Evolutionary conservation across 129 eudicot genomes (phyloP).

Genomic region (Arctium minus): DNA sequence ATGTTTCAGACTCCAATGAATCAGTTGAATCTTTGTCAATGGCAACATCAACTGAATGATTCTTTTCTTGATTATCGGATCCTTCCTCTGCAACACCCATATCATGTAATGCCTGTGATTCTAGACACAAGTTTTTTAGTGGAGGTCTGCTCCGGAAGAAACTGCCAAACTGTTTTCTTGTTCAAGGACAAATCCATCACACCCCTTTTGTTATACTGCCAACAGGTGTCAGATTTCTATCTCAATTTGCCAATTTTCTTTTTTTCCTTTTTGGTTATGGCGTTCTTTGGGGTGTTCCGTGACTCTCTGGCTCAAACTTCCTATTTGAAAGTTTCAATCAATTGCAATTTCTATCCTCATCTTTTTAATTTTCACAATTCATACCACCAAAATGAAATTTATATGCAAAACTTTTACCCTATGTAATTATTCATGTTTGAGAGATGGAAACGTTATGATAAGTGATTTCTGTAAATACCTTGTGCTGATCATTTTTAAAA

Average conservation of each 20-base stretch:
- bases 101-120: conserved; percentile 23
- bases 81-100: conserved; percentile 31
- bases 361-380: neutral
- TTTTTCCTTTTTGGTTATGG: conserved; percentile 6
- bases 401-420: neutral
- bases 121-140: conserved; percentile 12
- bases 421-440: neutral
- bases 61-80: neutral
- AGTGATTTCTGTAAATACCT: neutral
- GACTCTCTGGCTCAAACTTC: conserved; percentile 23
- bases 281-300: conserved; percentile 33
- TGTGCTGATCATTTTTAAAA: neutral
- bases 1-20: conserved; percentile 1
- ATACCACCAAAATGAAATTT: neutral
- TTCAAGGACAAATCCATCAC: conserved; percentile 13
- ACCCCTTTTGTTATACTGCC: conserved; percentile 20
- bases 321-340: neutral
- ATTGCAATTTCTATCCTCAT: conserved; percentile 3
- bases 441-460: no score
- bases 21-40: conserved; percentile 18
- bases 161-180: conserved; percentile 10
- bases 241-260: conserved; percentile 24
- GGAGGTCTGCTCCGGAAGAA: conserved; percentile 13
- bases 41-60: neutral
- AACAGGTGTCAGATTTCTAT: conserved; percentile 36